Evolutionary conservation across 192 early-diverging fungal species (phyloP).

Genomic region (Mortierella claussenii): DNA sequence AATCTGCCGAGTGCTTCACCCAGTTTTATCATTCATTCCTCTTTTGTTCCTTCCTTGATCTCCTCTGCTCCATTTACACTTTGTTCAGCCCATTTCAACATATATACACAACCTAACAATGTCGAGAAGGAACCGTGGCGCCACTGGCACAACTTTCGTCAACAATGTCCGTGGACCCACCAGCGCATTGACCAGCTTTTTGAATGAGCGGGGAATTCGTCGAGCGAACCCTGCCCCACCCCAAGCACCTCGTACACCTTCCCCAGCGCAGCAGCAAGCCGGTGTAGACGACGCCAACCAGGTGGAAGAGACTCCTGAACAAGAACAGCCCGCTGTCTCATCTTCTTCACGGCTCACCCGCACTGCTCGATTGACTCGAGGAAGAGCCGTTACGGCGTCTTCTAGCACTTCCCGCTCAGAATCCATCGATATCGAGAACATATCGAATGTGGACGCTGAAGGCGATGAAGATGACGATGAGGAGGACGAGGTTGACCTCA

Average conservation of each 20-base stretch:
- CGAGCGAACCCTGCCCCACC: slow-evolving; percentile 51
- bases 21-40: neutral
- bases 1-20: neutral
- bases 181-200: slow-evolving; percentile 60
- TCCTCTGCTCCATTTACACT: neutral
- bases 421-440: slow-evolving; percentile 3
- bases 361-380: slow-evolving; percentile 40
- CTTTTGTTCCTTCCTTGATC: neutral
- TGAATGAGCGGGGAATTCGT: slow-evolving; percentile 57
- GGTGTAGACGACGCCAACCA: neutral
- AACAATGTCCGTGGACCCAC: slow-evolving; percentile 63
- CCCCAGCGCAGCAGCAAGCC: neutral
- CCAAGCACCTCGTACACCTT: slow-evolving; percentile 4
- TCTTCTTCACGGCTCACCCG: slow-evolving; percentile 15
- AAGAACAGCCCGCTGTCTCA: neutral
- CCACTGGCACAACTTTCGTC: slow-evolving; percentile 41
- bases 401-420: slow-evolving; percentile 19
- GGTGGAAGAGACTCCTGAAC: neutral
- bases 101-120: slow-evolving; percentile 1
- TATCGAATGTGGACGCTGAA: slow-evolving; percentile 2
- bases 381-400: slow-evolving; percentile 13
- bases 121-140: slow-evolving; percentile 37
- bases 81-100: neutral
- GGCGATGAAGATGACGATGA: slow-evolving; percentile 22
- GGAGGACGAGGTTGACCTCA: slow-evolving; percentile 14